Evolutionary conservation across 2,329 filamentous ascomycete species (phyloP), one percentile per base, ranked within the genome.

Genomic region (Trichoderma koningiopsis): DNA sequence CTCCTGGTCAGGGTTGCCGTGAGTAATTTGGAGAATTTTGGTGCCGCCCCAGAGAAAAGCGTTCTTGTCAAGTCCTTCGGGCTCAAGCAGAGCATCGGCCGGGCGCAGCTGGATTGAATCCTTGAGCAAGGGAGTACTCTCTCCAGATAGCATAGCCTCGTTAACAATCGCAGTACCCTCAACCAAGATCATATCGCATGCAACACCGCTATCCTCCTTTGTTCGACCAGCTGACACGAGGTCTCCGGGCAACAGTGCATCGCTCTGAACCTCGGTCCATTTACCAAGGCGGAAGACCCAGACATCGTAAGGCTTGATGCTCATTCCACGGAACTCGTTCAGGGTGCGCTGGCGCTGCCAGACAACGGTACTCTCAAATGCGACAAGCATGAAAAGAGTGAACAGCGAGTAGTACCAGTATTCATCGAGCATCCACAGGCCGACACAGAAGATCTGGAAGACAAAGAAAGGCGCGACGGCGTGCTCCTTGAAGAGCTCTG

Each of bases 391-490:
- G 83, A 98, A 94, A 27, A 99, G 89, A 0, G 96, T 99, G 81
- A 99, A 99, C 24, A 99, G 88, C 71, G 96, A 98, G 83, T 99
- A 99, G 85, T 99, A 99, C 96, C 96, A 99, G 83, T 98, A 99
- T 82, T 99, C 96, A 78, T 99, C 96, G 78, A 99, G 84, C 90
- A 98, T 93, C 96, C 96, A 99, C 71, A 99, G 84, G 19, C 96
- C 96, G 70, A 99, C 96, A 76, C 96, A 99, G 84, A 99, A 99
- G 71, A 99, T 86, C 85, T 99, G 96, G 83, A 99, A 99, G 72
- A 99, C 94, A 82, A 99, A 99, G 85, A 99, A 99, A 5, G 96
- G 96, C 27, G 96, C 96, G 27, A 99, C 96, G 29, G 96, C 95
- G 80, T 99, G 96, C 81, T 99, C 96, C 81, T 97, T 92, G 87